Conservation (phyloP, 352 stramenopile genomes). For the Globisporangium polare region DNA sequence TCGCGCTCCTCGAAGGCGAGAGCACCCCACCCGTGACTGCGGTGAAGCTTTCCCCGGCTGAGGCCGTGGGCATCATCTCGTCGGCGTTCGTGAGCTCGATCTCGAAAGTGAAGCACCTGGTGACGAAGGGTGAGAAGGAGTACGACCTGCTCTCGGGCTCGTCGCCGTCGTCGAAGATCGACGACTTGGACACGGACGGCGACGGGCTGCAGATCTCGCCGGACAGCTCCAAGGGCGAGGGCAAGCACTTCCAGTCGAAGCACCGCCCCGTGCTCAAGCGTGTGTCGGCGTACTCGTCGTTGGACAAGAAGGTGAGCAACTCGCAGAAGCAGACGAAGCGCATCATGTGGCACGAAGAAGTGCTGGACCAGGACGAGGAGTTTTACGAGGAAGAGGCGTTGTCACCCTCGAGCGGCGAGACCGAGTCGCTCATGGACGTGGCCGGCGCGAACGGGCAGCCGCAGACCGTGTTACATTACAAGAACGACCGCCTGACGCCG, state of each 20-base stretch:
- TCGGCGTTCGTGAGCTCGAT: conserved; percentile 61
- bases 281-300: conserved; percentile 67
- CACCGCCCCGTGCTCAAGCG: conserved; percentile 65
- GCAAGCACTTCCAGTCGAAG: conserved; percentile 55
- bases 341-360: conserved; percentile 72
- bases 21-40: conserved; percentile 11
- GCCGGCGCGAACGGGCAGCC: conserved; percentile 25
- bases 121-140: conserved; percentile 50
- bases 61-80: conserved; percentile 63
- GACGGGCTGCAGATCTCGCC: conserved; percentile 82
- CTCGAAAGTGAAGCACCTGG: conserved; percentile 51
- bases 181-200: conserved; percentile 75
- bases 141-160: conserved; percentile 72
- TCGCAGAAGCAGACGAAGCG: conserved; percentile 37
- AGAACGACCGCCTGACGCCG: conserved; percentile 52
- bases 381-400: conserved; percentile 57
- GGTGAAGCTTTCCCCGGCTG: conserved; percentile 44
- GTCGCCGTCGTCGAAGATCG: conserved; percentile 42
- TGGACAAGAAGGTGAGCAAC: conserved; percentile 39
- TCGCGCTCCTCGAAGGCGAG: conserved; percentile 41
- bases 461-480: conserved; percentile 55
- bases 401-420: conserved; percentile 27
- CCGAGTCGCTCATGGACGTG: conserved; percentile 46
- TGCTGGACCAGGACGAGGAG: conserved; percentile 74
- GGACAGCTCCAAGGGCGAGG: conserved; percentile 46